A percentile compares a stretch with the other conserved stretches of the same genome.
phyloP scores from a whole-genome alignment of 805 yeast genomes.

The Cephaloascus albidus region DNA sequence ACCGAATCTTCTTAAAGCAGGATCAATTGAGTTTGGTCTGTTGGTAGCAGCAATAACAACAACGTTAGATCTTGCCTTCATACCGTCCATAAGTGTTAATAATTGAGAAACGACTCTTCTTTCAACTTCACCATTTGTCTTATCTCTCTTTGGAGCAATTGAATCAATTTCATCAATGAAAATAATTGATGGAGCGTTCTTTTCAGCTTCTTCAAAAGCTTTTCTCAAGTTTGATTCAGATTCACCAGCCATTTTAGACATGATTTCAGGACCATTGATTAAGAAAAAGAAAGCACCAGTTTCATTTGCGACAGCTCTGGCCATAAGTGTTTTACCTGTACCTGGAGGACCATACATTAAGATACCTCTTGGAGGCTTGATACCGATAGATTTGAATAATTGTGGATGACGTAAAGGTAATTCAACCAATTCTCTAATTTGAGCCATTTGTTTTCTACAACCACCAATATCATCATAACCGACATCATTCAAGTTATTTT shows the following conservation, averaged over 20 bases:
- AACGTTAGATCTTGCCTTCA: slow-evolving; percentile 98
- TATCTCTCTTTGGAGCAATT: slow-evolving; percentile 99
- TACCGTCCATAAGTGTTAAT: slow-evolving; percentile 98
- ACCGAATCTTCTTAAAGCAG: slow-evolving; percentile 79
- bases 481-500: slow-evolving; percentile 90
- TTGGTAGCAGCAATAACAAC: slow-evolving; percentile 98
- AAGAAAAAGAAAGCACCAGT: slow-evolving; percentile 98
- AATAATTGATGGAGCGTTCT: slow-evolving; percentile 95
- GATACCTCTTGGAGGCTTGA: slow-evolving; percentile 97
- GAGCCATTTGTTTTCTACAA: slow-evolving; percentile 98
- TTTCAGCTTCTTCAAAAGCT: slow-evolving; percentile 99
- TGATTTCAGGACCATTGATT: slow-evolving; percentile 98
- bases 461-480: slow-evolving; percentile 99
- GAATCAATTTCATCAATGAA: slow-evolving; percentile 98
- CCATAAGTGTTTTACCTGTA: slow-evolving; percentile 99
- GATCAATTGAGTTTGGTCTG: slow-evolving; percentile 80
- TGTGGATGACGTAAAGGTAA: slow-evolving; percentile 98
- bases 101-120: slow-evolving; percentile 98
- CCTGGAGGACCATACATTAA: slow-evolving; percentile 99
- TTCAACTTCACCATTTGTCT: slow-evolving; percentile 99
- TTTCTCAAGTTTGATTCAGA: slow-evolving; percentile 94
- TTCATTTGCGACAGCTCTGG: slow-evolving; percentile 99
- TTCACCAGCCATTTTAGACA: slow-evolving; percentile 99
- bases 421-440: slow-evolving; percentile 96
- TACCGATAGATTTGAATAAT: slow-evolving; percentile 94